Evolutionary conservation across 345 rosid species (phyloP), one percentile per base, ranked within the genome.

Genomic region (Tarenaya hassleriana): DNA sequence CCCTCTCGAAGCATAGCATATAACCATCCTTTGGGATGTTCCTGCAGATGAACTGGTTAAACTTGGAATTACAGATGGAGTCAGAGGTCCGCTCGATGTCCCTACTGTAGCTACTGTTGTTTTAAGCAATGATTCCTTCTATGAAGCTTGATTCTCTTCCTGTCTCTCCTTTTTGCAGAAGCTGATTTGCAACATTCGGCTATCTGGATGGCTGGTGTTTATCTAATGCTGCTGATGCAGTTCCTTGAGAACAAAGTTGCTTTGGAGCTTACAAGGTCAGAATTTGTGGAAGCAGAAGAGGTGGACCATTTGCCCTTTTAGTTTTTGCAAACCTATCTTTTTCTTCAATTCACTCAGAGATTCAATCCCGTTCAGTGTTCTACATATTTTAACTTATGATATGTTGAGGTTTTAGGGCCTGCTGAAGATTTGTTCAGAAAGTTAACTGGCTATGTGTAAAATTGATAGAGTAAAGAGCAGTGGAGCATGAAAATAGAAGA

Each of bases 181-280:
- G 79, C 72, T 67, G 94, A 92, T 69, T 75, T 92, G 79, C 83
- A 76, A 50, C 91, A 85, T 63, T 81, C 97, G 4, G 84, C 90
- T 50, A 88, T 92, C 50, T 83, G 97, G 97, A 92, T 85, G 90
- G 95, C 91, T 69, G 84, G 95, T 53, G 80, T 92, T 38, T 88
- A 85, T 69, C 75, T 92, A 48, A 78, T 88, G 88, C 78, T 92
- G 39, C 65, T 88, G 56, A 83, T 92, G 97, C 98, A 92, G 55
- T 92, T 88, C 68, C 86, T 88, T 58, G 98, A 92, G 76, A 88
- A 88, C 75, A 88, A 76, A 74, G 95, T 88, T 56, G 94, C 97
- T 24, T 69, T 88, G 74, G 98, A 92, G 75, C 97, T 92, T 62
- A 92, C 95, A 9, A 79, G 95, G 47, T 88, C 96, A 44, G 98